Conservation (phyloP, 768 basidiomycete genomes). For the Boletus subcaerulescens region DNA sequence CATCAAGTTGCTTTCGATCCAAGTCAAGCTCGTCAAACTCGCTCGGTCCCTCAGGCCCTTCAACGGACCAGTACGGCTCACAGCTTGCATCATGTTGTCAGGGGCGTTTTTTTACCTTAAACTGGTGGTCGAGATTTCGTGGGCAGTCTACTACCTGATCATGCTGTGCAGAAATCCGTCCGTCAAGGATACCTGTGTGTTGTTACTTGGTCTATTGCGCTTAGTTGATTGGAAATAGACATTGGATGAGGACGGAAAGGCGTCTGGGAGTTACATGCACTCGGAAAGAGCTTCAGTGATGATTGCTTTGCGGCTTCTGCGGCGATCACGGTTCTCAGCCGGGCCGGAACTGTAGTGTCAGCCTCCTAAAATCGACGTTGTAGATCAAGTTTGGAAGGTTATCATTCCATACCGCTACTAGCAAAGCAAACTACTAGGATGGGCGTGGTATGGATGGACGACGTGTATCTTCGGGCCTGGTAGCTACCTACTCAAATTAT, state of each 20-base stretch:
- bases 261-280: too few species aligned
- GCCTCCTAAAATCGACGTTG: too few species aligned
- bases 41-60: slow-evolving; percentile 25
- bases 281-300: too few species aligned
- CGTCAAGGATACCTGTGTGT: slow-evolving; percentile 19
- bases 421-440: background rate
- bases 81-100: slow-evolving; percentile 21
- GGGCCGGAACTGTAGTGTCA: too few species aligned
- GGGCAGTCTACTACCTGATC: slow-evolving; percentile 27
- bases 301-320: too few species aligned
- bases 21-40: slow-evolving; percentile 29
- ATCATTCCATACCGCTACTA: background rate
- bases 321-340: too few species aligned
- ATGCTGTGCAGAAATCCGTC: slow-evolving; percentile 28
- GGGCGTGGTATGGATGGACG: background rate
- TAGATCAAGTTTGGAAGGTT: too few species aligned
- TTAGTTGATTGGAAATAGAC: slow-evolving; percentile 31
- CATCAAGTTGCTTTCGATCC: slow-evolving; percentile 28
- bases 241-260: background rate
- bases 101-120: slow-evolving; percentile 29
- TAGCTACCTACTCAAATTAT: background rate
- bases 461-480: background rate
- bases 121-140: slow-evolving; percentile 25
- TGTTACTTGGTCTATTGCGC: slow-evolving; percentile 24
- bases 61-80: slow-evolving; percentile 25